phyloP scores from a whole-genome alignment of 768 basidiomycete genomes.

The Tulasnella sp. region DNA sequence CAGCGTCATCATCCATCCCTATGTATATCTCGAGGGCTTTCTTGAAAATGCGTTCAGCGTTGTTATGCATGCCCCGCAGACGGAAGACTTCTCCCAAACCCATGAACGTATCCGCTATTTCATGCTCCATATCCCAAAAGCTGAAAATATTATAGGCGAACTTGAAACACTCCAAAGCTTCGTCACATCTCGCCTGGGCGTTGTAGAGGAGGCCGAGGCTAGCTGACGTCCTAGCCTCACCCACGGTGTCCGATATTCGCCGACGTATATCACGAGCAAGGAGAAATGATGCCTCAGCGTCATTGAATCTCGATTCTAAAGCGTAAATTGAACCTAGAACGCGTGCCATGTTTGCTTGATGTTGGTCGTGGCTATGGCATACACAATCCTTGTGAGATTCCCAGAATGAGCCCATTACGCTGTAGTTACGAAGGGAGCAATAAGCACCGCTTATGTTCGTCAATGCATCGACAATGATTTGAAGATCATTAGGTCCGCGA shows the following conservation, averaged over 20 bases:
- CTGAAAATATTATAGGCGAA: neutral
- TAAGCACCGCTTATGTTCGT: too few relatives aligned
- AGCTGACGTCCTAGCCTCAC: too few relatives aligned
- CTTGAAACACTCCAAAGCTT: neutral
- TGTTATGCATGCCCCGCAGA: neutral
- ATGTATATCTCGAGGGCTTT: neutral
- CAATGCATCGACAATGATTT: too few relatives aligned
- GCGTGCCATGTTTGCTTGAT: neutral
- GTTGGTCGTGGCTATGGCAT: neutral
- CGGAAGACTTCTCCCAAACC: neutral
- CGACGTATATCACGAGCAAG: neutral
- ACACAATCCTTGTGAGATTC: neutral
- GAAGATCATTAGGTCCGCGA: too few relatives aligned
- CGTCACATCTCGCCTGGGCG: neutral
- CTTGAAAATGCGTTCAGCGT: neutral
- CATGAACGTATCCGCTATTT: neutral
- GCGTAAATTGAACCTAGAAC: neutral
- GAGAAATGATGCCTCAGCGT: neutral
- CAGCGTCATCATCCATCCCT: neutral
- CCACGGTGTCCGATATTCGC: too few relatives aligned
- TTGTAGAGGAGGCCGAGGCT: neutral
- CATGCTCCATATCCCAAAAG: neutral
- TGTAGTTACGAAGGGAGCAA: too few relatives aligned
- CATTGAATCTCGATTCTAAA: too few relatives aligned
- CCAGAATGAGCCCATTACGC: too few relatives aligned